phyloP scores from a whole-genome alignment of 202 grass and related monocot species.

The Carex arenaria region DNA sequence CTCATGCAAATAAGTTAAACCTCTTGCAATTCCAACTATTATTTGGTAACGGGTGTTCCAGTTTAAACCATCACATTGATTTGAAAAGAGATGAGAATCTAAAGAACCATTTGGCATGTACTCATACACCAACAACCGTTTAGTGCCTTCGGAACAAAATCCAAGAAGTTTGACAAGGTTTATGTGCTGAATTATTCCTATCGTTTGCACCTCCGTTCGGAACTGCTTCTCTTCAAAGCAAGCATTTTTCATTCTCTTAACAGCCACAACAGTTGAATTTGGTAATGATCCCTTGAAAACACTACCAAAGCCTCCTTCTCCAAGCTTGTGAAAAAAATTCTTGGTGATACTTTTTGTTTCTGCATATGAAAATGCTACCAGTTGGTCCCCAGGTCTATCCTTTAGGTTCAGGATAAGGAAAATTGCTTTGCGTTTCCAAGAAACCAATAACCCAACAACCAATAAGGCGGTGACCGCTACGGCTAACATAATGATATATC shows the following conservation, averaged over 20 bases:
- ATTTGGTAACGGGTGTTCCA: too few relatives aligned
- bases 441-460: too few relatives aligned
- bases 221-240: conserved; percentile 27
- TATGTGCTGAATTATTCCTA: conserved; percentile 24
- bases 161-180: conserved; percentile 28
- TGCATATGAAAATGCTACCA: conserved; percentile 31
- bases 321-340: conserved; percentile 25
- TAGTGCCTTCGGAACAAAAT: conserved; percentile 22
- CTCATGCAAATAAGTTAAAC: too few relatives aligned
- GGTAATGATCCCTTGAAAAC: conserved; percentile 15
- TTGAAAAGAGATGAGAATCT: conserved; percentile 14
- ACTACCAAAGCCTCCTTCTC: conserved; percentile 27
- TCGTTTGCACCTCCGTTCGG: conserved; percentile 18
- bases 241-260: too few relatives aligned
- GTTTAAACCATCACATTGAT: too few relatives aligned
- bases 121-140: conserved; percentile 24
- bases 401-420: too few relatives aligned
- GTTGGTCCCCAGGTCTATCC: background rate
- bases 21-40: too few relatives aligned
- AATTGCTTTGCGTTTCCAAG: too few relatives aligned
- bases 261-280: too few relatives aligned
- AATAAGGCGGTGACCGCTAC: too few relatives aligned
- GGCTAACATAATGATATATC: too few relatives aligned
- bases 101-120: conserved; percentile 31
- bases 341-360: conserved; percentile 34